Evolutionary conservation across 441 rosid species (phyloP), one percentile per base, ranked within the genome.

Genomic region (Theobroma grandiflorum): DNA sequence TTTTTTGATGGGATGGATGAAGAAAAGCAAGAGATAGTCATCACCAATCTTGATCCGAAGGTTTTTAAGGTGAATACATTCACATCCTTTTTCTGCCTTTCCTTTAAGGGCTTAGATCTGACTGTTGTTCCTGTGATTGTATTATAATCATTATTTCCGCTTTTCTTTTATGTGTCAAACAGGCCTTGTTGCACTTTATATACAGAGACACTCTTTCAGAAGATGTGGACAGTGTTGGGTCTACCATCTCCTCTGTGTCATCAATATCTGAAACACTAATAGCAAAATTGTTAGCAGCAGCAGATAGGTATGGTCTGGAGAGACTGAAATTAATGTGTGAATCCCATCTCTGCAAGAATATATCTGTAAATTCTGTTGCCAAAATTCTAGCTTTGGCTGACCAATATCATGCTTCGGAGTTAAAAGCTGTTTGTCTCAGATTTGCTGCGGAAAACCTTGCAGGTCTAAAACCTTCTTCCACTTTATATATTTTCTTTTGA

Each of bases 381-480:
- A 66, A 50, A 65, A 53, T 66, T 58, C 61, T 77, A 14, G 65
- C 80, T 22, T 67, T 77, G 64, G 74, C 80, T 55, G 74, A 77
- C 38, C 66, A 77, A 55, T 53, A 53, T 68, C 80, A 53, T 77
- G 74, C 74, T 26, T 20, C 3, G n/a, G 66, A 67, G 59, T 26
- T 77, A 55, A 77, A 40, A 77, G 52, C 55, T 38, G 80, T 77
- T 37, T 77, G 80, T 55, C 80, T 77, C 53, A 67, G 49, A 52
- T 76, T 76, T n/a, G 72, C 79, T 64, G 79, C 79, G 18, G 62
- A 76, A 76, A 64, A 76, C 63, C 79, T 76, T 18, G 38, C 79
- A 37, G 79, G 63, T 76, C 16, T 11, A 50, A 50, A 5, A 22
- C 33, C 50, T 33, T 53, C 11, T 75, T 61, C 42, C 22, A 61